Base-by-base conservation (phyloP, 352 stramenopile genomes). In the Phytophthora pistaciae region DNA sequence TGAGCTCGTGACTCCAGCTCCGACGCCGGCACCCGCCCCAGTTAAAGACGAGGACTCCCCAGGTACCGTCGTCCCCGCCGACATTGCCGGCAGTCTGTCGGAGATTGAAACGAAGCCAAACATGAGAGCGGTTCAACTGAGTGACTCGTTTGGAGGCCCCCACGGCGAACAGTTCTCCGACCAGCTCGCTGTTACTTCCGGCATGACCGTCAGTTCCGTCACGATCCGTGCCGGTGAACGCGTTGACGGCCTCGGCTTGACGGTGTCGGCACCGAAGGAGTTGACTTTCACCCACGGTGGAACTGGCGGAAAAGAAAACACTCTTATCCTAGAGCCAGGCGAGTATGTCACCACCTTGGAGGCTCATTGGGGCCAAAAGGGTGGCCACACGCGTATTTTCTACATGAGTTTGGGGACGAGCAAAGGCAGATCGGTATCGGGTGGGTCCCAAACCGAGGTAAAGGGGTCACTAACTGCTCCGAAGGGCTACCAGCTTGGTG, bases 81-180 rank as follows among this genome's bases (percentile, higher is more conserved):
- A 73, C 40, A 68, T 73, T 20, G 66, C 66, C 5, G 66, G 66
- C 23, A 73, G 66, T 59, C 20, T 73, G 59, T 73, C 66, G 8
- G 66, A 73, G 23, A 44, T 11, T 73, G 9, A 29, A 20, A 68
- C 42, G 3, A 68, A 68, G 20, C 40, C n/a, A 1, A 73, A 73
- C 42, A 68, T 64, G 14, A 60, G 66, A 6, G 25, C 66, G 18
- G 66, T 73, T 10, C 66, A 75, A 54, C 57, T 83, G 40, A 87
- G 77, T 56, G 72, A 71, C 8, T 68, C 77, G 11, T 79, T 79
- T 13, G 80, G 80, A 48, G 80, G 78, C 0, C 75, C 80, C 6
- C 75, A 85, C n/a, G 78, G 78, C 40, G 69, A 66, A 14, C 66
- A 75, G 31, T 88, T 78, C 49, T 84, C 80, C 7, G 78, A 80